phyloP scores from a whole-genome alignment of 2,329 filamentous ascomycete species.

The Beauveria varroae region DNA sequence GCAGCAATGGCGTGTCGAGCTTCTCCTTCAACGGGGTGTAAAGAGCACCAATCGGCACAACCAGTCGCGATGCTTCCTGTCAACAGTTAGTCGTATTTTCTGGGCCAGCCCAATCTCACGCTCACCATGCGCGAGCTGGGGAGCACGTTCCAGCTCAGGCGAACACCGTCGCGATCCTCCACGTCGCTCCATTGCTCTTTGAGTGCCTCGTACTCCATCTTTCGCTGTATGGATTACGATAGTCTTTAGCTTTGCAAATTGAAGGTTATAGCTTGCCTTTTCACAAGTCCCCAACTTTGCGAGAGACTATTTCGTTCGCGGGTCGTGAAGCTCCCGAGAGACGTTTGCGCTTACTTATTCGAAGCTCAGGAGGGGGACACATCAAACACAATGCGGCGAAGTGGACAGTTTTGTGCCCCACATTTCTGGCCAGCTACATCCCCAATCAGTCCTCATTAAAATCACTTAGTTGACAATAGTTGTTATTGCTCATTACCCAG shows the following conservation, averaged over 20 bases:
- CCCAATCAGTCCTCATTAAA: background rate
- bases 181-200: slow-evolving; percentile 97
- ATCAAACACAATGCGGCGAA: background rate
- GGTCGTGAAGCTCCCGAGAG: background rate
- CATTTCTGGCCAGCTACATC: slow-evolving; percentile 1
- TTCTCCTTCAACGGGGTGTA: slow-evolving; percentile 97
- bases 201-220: slow-evolving; percentile 85
- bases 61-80: slow-evolving; percentile 86
- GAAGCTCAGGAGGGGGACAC: background rate
- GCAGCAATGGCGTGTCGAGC: slow-evolving; percentile 76
- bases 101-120: slow-evolving; percentile 13
- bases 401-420: slow-evolving; percentile 8
- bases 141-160: slow-evolving; percentile 98
- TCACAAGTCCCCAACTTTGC: background rate
- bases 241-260: background rate
- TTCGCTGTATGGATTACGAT: slow-evolving; percentile 1
- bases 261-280: background rate
- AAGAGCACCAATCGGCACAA: slow-evolving; percentile 91
- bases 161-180: slow-evolving; percentile 91
- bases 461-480: too few species aligned
- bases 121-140: slow-evolving; percentile 92
- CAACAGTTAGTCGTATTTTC: background rate
- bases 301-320: background rate
- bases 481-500: too few species aligned
- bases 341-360: background rate